Evolutionary conservation across 1,284 basidiomycete species (phyloP), one percentile per base, ranked within the genome.

Genomic region (Hypsizygus ulmarius): DNA sequence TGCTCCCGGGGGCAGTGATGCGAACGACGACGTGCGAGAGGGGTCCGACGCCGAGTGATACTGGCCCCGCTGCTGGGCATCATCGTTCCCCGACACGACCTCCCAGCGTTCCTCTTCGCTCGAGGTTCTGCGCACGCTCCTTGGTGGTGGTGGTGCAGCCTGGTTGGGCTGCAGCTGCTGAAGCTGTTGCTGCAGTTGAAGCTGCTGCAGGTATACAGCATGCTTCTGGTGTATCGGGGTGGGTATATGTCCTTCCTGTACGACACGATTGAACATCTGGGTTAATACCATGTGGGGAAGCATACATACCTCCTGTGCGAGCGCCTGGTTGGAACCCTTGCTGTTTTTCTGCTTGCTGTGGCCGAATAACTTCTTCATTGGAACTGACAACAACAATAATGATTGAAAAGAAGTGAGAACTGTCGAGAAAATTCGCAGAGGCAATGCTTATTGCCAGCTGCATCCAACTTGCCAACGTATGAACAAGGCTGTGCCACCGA

Each of bases 21-120:
- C 63, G 50, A 71, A 68, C 3, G 77, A 74, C 19, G 75, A 72
- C 14, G 72, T 65, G 38, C 74, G 72, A n/a, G 77, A 74, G 16
- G 71, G 65, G 5, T 69, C 64, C 42, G 68, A 60, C 9, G 68
- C 59, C 19, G 67, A 67, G 15, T 64, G 58, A 32, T 57, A 60
- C 9, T 59, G 59, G 15, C 55, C 56, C 25, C 63, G 63, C 8
- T 66, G 53, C 7, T 66, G 63, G 11, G 53, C 28, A 14, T 61
- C 57, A 39, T 57, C 52, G 33, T 57, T 50, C 11, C 42, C 42
- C 3, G 56, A 52, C 19, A 81, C 61, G 38, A 76, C 62, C 50
- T 82, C 77, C 78, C 80, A 80, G 39, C 64, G 69, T 30, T 61
- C 59, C 10, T 60, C 59, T 7, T 62, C 58, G 33, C 42, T 59